A percentile compares a stretch with the other conserved stretches of the same genome.
phyloP scores from a whole-genome alignment of 1,284 basidiomycete genomes.

The Fomes fomentarius region DNA sequence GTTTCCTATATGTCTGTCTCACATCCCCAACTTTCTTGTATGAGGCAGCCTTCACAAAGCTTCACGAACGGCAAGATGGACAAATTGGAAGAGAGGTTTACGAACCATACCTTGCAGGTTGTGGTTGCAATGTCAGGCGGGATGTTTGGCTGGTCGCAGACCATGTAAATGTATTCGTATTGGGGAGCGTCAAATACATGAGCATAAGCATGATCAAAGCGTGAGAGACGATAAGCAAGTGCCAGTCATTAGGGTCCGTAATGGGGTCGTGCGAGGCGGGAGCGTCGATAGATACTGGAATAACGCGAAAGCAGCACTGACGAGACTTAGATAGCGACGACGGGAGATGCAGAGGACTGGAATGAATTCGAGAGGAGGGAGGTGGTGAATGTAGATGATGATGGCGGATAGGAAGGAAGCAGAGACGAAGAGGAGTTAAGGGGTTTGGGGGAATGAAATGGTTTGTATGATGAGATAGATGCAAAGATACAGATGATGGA shows the following conservation, averaged over 20 bases:
- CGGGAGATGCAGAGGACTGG: slow-evolving; percentile 13
- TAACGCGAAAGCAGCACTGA: slow-evolving; percentile 28
- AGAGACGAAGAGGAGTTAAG: background rate
- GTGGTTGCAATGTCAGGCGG: too few relatives aligned
- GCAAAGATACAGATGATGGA: slow-evolving; percentile 1
- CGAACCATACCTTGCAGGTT: too few relatives aligned
- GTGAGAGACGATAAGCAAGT: slow-evolving; percentile 15
- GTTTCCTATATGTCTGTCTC: too few relatives aligned
- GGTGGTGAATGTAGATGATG: background rate
- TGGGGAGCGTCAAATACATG: slow-evolving; percentile 23
- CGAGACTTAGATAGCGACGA: slow-evolving; percentile 26
- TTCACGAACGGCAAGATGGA: too few relatives aligned
- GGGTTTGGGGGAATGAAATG: too few relatives aligned
- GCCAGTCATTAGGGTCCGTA: slow-evolving; percentile 15
- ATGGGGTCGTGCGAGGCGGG: slow-evolving; percentile 22
- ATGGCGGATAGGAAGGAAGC: background rate
- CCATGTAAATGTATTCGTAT: slow-evolving; percentile 16
- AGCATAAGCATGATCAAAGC: slow-evolving; percentile 26
- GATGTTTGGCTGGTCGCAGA: slow-evolving; percentile 18
- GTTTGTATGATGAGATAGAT: slow-evolving; percentile 4
- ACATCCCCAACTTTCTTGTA: too few relatives aligned
- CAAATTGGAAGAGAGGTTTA: too few relatives aligned
- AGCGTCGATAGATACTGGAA: slow-evolving; percentile 29
- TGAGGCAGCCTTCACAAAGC: too few relatives aligned
- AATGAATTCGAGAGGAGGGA: background rate